Evolutionary conservation across 176 grass and related monocot genomes (phyloP), one percentile per base, ranked within the genome.

Genomic region (Areca catechu): DNA sequence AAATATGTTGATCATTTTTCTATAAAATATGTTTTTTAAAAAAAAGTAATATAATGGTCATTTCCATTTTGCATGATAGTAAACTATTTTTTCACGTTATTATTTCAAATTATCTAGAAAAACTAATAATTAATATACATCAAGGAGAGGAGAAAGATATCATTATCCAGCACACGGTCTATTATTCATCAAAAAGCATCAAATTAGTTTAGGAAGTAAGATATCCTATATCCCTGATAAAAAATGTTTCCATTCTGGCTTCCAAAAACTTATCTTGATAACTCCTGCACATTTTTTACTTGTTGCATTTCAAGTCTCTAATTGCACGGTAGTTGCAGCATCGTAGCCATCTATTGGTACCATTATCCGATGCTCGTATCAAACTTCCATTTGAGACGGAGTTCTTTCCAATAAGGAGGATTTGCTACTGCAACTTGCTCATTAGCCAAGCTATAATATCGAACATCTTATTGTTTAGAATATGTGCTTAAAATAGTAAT

Each of bases 381-480:
- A 54, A 73, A 98, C 67, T 83, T 92, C 88, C 88, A 98, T 7
- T 84, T 81, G 14, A 88, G 94, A 52, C 93, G 86, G 22, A 85
- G 59, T 78, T 69, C 80, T 73, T 98, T 81, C 73, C 74, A 25
- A 25, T 76, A 80, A 19, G 62, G 66, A 52, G 80, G 74, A 73
- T 51, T 60, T 37, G 72, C 63, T 53, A 78, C 73, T 19, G 48
- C 53, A 1, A 48, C 54, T 4, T 22, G 48, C 19, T 56, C 49
- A 4, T 24, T 17, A 60, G 22, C 18, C 55, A 60, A 62, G 15
- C 25, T 12, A 10, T 24, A 48, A 17, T 22, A 51, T 37, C 48
- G 49, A 1, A 50, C 15, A 5, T 72, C 50, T 72, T 72, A 17
- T 6, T 19, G 19, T 37, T 48, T 28, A 0, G 49, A 30, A 29